These are phyloP conservation scores for Suhomyces choctaworum DNA, from an alignment of 1,139 yeast genomes.

Conservation along the genomic window DNA sequence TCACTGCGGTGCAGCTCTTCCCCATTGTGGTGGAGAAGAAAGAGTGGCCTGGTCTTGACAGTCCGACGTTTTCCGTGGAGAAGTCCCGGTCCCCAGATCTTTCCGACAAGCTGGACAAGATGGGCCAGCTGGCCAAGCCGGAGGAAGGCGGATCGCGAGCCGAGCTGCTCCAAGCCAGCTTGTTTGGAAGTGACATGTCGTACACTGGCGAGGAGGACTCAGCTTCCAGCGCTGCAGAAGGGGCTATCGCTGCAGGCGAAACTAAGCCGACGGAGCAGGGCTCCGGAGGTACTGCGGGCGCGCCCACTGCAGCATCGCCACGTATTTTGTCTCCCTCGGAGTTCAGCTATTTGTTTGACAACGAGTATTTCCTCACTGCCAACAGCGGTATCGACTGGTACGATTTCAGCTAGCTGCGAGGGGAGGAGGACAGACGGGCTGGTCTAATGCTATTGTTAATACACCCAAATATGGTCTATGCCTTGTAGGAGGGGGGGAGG, in stretches of 20 bases:
- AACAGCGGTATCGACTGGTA: slow-evolving; percentile 10
- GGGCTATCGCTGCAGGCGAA: not conserved
- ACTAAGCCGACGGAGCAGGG: not conserved
- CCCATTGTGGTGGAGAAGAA: slow-evolving; percentile 7
- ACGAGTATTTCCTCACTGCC: slow-evolving; percentile 8
- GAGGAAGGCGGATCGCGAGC: not conserved
- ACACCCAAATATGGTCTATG: too few species aligned
- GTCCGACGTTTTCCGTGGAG: not conserved
- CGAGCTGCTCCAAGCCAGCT: not conserved
- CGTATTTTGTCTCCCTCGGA: slow-evolving; percentile 5
- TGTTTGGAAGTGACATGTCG: not conserved
- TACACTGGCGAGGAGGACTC: not conserved
- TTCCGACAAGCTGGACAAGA: not conserved
- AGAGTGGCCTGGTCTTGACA: slow-evolving; percentile 2
- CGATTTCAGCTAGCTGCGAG: slow-evolving; percentile 2
- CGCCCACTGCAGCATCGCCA: not conserved
- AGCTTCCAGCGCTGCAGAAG: not conserved
- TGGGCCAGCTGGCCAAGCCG: not conserved
- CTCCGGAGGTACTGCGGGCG: not conserved
- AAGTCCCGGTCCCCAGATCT: not conserved
- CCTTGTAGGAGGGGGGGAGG: too few species aligned
- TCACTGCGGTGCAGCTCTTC: slow-evolving; percentile 15
- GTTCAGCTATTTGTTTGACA: slow-evolving; percentile 5
- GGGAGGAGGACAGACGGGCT: too few species aligned
- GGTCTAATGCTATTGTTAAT: too few species aligned